Evolutionary conservation across 345 rosid species (phyloP).

Genomic region (Geranium rotundifolium): DNA sequence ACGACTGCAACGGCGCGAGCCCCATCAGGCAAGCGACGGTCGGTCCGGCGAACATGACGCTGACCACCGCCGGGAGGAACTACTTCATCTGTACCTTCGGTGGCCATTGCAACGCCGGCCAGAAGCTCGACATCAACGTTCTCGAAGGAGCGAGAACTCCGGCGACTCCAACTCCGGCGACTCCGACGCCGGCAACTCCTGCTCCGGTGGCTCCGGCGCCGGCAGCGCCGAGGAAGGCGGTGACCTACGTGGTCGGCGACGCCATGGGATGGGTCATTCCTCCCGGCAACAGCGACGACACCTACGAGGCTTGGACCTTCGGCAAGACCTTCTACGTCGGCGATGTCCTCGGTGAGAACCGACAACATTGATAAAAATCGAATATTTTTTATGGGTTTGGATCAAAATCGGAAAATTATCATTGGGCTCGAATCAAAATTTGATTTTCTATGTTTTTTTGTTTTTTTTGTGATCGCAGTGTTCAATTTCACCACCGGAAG

Average conservation of each 20-base stretch:
- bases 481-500: constrained; percentile 26
- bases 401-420: neutral
- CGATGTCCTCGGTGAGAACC: constrained; percentile 33
- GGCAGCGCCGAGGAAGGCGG: constrained; percentile 4
- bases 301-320: constrained; percentile 38
- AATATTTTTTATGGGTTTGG: no score
- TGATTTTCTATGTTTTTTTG: no score
- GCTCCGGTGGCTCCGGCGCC: neutral
- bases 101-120: neutral
- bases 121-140: neutral
- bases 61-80: constrained; percentile 2
- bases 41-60: constrained; percentile 11
- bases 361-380: neutral
- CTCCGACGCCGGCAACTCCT: neutral
- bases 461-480: constrained; percentile 11
- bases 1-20: constrained; percentile 10
- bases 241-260: constrained; percentile 24
- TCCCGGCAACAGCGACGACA: neutral
- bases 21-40: constrained; percentile 1
- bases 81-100: neutral
- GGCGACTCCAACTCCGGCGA: neutral
- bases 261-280: constrained; percentile 33
- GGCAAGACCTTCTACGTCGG: constrained; percentile 32
- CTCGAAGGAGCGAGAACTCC: neutral
- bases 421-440: neutral